Evolutionary conservation across 2,329 filamentous ascomycete genomes (phyloP).

Genomic region (Colletotrichum salicis): DNA sequence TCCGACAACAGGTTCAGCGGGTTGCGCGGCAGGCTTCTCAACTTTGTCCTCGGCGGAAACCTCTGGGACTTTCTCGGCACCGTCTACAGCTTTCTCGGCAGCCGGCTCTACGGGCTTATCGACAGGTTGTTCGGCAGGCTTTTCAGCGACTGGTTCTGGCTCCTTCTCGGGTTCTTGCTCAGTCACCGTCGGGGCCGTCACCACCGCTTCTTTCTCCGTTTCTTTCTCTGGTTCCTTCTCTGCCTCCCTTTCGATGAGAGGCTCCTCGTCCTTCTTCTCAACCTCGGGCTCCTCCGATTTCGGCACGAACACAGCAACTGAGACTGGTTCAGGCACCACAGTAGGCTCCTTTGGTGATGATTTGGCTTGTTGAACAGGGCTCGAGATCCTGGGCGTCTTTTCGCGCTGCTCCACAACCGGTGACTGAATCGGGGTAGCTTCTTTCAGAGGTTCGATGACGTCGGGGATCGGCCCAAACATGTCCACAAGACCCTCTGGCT

Average conservation of each 20-base stretch:
- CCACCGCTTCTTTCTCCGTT: neutral
- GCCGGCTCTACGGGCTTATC: neutral
- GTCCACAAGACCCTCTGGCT: conserved; percentile 54
- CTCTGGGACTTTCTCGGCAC: neutral
- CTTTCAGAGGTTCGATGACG: conserved; percentile 34
- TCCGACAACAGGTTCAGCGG: conserved; percentile 30
- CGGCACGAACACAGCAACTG: neutral
- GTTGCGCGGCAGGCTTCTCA: conserved; percentile 5
- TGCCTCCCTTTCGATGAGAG: neutral
- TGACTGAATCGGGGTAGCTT: conserved; percentile 20
- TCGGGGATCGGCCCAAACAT: conserved; percentile 56
- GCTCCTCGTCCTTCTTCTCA: conserved; percentile 19
- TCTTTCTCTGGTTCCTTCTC: neutral
- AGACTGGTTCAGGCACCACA: neutral
- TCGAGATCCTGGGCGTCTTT: conserved; percentile 10
- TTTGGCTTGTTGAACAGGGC: conserved; percentile 19
- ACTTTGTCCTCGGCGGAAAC: neutral
- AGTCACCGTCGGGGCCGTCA: neutral
- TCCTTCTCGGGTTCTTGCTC: neutral
- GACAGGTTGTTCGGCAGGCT: neutral
- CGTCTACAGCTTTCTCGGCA: neutral
- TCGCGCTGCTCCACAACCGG: conserved; percentile 24
- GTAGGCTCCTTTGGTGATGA: conserved; percentile 1
- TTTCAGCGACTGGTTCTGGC: neutral
- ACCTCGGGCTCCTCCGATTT: neutral